Evolutionary conservation across 176 grass and related monocot genomes (phyloP).

Genomic region (Alloteropsis semialata): DNA sequence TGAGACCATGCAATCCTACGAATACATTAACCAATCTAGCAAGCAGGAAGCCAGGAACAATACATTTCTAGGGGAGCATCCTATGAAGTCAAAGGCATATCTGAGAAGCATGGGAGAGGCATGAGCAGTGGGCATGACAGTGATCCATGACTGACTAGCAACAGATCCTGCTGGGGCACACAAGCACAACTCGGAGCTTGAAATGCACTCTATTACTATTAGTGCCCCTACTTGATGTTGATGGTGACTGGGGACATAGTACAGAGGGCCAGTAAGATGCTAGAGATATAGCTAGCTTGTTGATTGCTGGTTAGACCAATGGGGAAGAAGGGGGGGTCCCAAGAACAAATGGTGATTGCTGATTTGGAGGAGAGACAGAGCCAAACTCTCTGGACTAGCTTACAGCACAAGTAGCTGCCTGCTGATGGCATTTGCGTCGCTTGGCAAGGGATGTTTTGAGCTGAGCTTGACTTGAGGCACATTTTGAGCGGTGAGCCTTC

Average conservation of each 20-base stretch:
- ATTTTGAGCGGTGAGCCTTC: no score
- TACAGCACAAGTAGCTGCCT: not conserved
- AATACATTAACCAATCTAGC: not conserved
- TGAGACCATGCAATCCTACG: constrained; percentile 6
- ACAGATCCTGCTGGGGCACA: constrained; percentile 6
- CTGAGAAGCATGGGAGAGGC: constrained; percentile 37
- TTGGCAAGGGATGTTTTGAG: constrained; percentile 33
- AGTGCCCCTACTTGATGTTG: no score
- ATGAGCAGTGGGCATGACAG: not conserved
- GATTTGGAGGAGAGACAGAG: not conserved
- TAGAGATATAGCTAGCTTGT: not conserved
- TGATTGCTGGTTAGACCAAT: not conserved
- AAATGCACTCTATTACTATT: not conserved
- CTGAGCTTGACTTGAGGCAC: not conserved
- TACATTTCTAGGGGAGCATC: not conserved
- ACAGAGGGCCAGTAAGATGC: not conserved
- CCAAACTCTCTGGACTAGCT: not conserved
- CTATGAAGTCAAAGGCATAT: constrained; percentile 10
- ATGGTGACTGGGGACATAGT: not conserved
- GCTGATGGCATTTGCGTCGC: constrained; percentile 34
- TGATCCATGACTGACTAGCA: constrained; percentile 1
- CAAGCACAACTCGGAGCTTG: not conserved
- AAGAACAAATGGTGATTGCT: no score
- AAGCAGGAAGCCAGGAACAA: not conserved
- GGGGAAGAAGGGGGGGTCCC: not conserved